A percentile compares a stretch with the other conserved stretches of the same genome.
These are phyloP conservation scores for Scutellaria minor DNA, from an alignment of 257 asterid species.

Conservation along the genomic window DNA sequence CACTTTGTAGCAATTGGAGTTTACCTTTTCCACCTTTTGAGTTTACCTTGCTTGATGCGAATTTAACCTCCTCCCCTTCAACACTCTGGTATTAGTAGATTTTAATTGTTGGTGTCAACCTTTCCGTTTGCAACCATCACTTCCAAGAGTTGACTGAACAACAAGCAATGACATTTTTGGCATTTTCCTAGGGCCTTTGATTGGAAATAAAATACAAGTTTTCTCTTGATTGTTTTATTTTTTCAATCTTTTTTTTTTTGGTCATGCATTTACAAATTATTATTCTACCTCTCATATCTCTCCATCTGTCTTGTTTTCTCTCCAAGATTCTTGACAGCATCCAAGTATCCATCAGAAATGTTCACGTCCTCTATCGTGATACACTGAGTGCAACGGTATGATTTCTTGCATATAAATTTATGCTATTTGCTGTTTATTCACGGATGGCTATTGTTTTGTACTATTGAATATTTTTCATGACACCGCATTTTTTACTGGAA, in stretches of 20 bases:
- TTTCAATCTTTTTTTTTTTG: background rate
- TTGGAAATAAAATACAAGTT: background rate
- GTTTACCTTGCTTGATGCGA: conserved; percentile 1
- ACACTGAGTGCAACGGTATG: conserved; percentile 59
- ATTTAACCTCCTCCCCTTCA: conserved; percentile 1
- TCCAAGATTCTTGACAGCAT: conserved; percentile 91
- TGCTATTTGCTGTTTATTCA: conserved; percentile 22
- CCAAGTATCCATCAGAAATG: conserved; percentile 86
- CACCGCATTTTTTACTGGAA: conserved; percentile 1
- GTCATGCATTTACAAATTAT: conserved; percentile 17
- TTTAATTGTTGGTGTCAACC: background rate
- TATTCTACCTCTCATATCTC: conserved; percentile 32
- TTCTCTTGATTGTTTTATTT: background rate
- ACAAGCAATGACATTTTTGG: conserved; percentile 25
- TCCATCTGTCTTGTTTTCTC: conserved; percentile 19
- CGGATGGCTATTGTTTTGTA: conserved; percentile 7
- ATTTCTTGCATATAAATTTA: conserved; percentile 23
- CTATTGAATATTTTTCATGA: background rate
- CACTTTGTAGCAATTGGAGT: too few species aligned
- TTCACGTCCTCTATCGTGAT: conserved; percentile 74
- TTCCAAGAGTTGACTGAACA: conserved; percentile 26
- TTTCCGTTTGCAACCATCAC: background rate
- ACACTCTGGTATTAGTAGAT: conserved; percentile 3
- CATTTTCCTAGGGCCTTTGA: conserved; percentile 24
- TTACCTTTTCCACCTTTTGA: conserved; percentile 10